Conservation (phyloP, 805 yeast species). For the Saccharomycopsis oosterbeekiorum region DNA sequence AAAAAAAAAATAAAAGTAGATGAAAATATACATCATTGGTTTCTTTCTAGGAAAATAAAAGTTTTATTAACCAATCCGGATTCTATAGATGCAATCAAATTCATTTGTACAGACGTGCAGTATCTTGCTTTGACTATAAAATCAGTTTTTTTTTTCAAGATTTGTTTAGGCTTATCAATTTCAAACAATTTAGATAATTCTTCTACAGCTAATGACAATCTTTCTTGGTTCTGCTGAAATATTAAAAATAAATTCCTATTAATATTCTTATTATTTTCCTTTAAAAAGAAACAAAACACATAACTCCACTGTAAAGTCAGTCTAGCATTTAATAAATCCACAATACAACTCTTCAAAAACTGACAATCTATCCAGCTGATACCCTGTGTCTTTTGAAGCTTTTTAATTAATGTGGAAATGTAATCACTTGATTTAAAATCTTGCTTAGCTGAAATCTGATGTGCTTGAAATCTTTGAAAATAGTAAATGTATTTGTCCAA, state of each 20-base stretch:
- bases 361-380: constrained; percentile 85
- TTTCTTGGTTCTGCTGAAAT: constrained; percentile 63
- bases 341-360: constrained; percentile 66
- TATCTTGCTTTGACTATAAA: constrained; percentile 30
- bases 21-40: not conserved
- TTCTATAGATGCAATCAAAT: constrained; percentile 30
- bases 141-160: constrained; percentile 28
- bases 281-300: constrained; percentile 64
- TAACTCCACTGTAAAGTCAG: constrained; percentile 85
- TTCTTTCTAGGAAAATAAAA: not conserved
- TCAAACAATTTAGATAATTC: constrained; percentile 52
- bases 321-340: constrained; percentile 56
- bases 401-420: constrained; percentile 53
- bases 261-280: constrained; percentile 20
- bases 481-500: constrained; percentile 59
- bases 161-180: constrained; percentile 28
- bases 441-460: constrained; percentile 64
- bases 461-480: constrained; percentile 64
- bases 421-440: constrained; percentile 56
- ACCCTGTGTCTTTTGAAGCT: constrained; percentile 52
- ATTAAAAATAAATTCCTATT: constrained; percentile 45
- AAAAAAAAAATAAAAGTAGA: not conserved
- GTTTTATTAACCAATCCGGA: constrained; percentile 19
- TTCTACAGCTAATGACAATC: constrained; percentile 57
- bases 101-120: constrained; percentile 29